Base-by-base conservation (phyloP, 768 basidiomycete genomes). In the Boletellus ananiceps region DNA sequence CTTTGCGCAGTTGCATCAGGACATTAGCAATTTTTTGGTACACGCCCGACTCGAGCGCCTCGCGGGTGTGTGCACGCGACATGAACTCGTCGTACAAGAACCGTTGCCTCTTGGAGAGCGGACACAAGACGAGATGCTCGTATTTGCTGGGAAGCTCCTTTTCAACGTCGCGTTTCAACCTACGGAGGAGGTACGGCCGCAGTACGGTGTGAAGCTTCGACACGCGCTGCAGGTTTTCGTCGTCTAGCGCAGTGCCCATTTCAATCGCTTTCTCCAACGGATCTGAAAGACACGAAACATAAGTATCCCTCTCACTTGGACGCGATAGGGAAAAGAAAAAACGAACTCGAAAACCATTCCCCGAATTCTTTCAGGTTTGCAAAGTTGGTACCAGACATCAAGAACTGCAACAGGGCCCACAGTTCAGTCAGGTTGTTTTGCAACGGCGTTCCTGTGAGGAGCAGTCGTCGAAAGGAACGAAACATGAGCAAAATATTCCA, bases 111-210 rank as follows among this genome's bases (percentile, higher is more conserved):
- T 93, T 95, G 32, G 92, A 93, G 14, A 96, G 73, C 12, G 84
- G 83, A 58, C 93, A 94, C 34, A 94, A 76, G 16, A 93, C 81
- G 42, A 94, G 79, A 64, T 96, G 93, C 53, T 95, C 93, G 61
- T 80, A 90, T 62, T 96, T 96, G 70, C 86, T 91, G 0, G 96
- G 96, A 5, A 99, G 74, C 57, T 93, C 88, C 66, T 89, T 92
- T 71, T 97, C 93, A 14, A 99, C 96, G 61, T 98, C 94, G n/a
- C 88, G 83, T 67, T 99, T 98, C 50, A 98, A 77, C n/a, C 96
- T 83, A 12, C 96, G 86, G 11, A 98, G 82, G 16, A 98, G 80
- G 70, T 96, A 98, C 0, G 96, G 96, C 29, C 93, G 86, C n/a
- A 99, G 73, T 41, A 99, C 94, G 0, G 83, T 86, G 61, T 96